A percentile compares a stretch with the other conserved stretches of the same genome.
These are phyloP conservation scores for Trichoderma sp. DNA, from an alignment of 2,329 filamentous ascomycete genomes.

Conservation along the genomic window DNA sequence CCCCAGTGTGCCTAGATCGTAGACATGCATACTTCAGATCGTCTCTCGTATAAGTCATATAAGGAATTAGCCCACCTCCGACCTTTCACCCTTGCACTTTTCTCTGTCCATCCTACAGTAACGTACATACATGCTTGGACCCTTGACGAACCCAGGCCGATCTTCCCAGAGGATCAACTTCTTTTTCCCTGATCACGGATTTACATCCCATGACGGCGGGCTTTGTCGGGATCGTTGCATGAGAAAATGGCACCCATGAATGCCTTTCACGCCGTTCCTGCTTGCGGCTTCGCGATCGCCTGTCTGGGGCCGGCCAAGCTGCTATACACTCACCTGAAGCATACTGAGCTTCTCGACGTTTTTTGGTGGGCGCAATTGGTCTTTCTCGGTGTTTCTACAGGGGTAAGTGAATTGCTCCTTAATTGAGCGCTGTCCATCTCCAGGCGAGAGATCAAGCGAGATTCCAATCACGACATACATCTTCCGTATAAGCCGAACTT, in stretches of 20 bases:
- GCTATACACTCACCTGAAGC: slow-evolving; percentile 8
- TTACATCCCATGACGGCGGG: not conserved
- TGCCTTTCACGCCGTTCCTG: slow-evolving; percentile 15
- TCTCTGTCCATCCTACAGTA: no score
- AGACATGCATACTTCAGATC: no score
- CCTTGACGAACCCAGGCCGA: not conserved
- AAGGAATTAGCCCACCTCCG: no score
- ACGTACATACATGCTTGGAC: not conserved
- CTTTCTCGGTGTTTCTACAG: not conserved
- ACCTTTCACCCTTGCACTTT: no score
- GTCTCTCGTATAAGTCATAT: no score
- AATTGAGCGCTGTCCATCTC: not conserved
- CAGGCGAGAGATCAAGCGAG: not conserved
- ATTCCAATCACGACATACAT: not conserved
- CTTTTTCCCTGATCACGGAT: no score
- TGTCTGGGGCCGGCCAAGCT: not conserved
- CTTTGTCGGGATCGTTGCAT: not conserved
- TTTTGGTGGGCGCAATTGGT: slow-evolving; percentile 11
- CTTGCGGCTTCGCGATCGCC: slow-evolving; percentile 5
- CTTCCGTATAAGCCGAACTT: no score
- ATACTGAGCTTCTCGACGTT: not conserved
- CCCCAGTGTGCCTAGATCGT: no score
- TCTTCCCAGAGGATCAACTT: no score
- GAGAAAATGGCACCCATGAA: not conserved
- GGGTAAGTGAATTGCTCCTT: slow-evolving; percentile 3